A percentile compares a stretch with the other conserved stretches of the same genome.
Evolutionary conservation across 2,329 filamentous ascomycete genomes (phyloP).

Genomic region (Plectosphaerella cucumerina): DNA sequence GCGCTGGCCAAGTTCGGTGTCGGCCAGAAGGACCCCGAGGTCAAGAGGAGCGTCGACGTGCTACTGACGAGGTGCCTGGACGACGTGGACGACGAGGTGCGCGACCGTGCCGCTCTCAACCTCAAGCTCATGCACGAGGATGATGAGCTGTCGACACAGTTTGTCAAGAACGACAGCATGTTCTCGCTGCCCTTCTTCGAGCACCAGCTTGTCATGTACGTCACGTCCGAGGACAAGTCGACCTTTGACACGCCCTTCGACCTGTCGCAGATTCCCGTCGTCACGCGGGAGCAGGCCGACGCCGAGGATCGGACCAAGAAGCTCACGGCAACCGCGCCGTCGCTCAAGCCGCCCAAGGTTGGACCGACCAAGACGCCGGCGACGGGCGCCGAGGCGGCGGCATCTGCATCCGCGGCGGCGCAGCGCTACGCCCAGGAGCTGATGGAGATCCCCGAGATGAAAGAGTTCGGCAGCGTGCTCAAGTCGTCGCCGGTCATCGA

Average conservation of each 20-base stretch:
- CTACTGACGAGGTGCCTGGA: conserved; percentile 90
- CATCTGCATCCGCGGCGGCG: conserved; percentile 72
- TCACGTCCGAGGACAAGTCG: conserved; percentile 84
- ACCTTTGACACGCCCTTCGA: conserved; percentile 87
- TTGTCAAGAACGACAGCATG: conserved; percentile 85
- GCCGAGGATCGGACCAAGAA: conserved; percentile 97
- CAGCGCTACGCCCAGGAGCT: conserved; percentile 89
- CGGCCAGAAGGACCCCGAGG: conserved; percentile 90
- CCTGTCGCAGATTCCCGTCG: conserved; percentile 83
- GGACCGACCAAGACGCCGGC: conserved; percentile 69
- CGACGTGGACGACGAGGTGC: conserved; percentile 95
- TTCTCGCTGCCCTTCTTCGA: conserved; percentile 63
- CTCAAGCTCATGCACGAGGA: conserved; percentile 89
- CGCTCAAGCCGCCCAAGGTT: conserved; percentile 85
- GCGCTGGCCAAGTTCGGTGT: conserved; percentile 96
- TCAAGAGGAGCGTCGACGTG: conserved; percentile 93
- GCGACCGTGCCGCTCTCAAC: conserved; percentile 91
- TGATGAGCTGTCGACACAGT: conserved; percentile 77
- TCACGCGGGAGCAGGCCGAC: conserved; percentile 92
- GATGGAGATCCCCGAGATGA: conserved; percentile 84
- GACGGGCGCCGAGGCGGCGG: conserved; percentile 68
- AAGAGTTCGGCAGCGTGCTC: conserved; percentile 82
- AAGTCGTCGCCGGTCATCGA: conserved; percentile 85
- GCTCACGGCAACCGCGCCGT: conserved; percentile 86
- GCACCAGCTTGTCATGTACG: conserved; percentile 96